Evolutionary conservation across 768 basidiomycete species (phyloP).

Genomic region (Lyophyllum atratum): DNA sequence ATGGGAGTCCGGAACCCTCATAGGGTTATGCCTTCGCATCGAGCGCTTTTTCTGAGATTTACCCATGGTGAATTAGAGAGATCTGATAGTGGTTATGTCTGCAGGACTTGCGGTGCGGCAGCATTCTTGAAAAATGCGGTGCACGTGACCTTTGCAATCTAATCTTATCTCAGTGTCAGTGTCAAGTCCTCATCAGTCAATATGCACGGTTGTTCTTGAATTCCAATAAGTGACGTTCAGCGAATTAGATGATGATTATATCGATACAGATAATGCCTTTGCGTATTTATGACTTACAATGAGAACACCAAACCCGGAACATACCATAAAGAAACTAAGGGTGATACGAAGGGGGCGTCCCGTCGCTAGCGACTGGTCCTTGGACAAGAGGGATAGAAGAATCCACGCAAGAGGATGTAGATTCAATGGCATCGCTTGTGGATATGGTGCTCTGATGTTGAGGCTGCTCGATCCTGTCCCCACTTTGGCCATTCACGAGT

Average conservation of each 20-base stretch:
- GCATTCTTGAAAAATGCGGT: constrained; percentile 2
- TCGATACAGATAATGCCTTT: neutral
- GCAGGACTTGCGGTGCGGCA: neutral
- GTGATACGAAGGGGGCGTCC: constrained; percentile 21
- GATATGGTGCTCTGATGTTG: constrained; percentile 7
- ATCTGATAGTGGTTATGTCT: neutral
- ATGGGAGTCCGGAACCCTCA: constrained; percentile 93
- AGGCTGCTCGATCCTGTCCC: neutral
- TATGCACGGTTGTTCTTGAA: too few species aligned
- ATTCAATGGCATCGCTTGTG: neutral
- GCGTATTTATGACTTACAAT: neutral
- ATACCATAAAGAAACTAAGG: constrained; percentile 13
- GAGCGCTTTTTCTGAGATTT: constrained; percentile 88
- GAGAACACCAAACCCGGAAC: constrained; percentile 10
- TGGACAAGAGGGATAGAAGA: constrained; percentile 8
- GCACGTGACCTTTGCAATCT: constrained; percentile 12
- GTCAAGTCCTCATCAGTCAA: neutral
- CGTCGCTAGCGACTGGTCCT: constrained; percentile 22
- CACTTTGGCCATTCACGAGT: neutral
- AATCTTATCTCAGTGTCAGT: constrained; percentile 11
- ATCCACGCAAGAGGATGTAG: constrained; percentile 1
- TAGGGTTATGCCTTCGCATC: constrained; percentile 89
- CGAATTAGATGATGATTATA: constrained; percentile 3
- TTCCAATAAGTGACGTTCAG: too few species aligned
- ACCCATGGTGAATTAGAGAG: constrained; percentile 61